Evolutionary conservation across 1,284 basidiomycete genomes (phyloP).

Genomic region (Leccinum cinnamomeum): DNA sequence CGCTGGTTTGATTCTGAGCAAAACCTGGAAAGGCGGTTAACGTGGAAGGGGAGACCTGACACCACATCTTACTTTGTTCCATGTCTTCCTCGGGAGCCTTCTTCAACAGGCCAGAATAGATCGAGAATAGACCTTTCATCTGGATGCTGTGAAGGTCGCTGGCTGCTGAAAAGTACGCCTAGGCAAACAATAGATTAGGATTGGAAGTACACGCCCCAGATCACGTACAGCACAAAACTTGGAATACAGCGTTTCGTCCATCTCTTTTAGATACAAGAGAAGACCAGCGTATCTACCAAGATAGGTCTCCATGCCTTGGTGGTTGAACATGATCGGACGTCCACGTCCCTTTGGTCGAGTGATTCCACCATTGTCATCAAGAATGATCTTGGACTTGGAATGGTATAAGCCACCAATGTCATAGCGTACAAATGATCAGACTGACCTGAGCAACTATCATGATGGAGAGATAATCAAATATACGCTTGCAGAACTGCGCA

Average conservation of each 20-base stretch:
- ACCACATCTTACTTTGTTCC: slow-evolving; percentile 55
- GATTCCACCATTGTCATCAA: slow-evolving; percentile 61
- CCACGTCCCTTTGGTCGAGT: slow-evolving; percentile 42
- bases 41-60: not conserved
- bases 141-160: slow-evolving; percentile 82
- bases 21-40: slow-evolving; percentile 44
- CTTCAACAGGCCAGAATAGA: slow-evolving; percentile 63
- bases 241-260: slow-evolving; percentile 83
- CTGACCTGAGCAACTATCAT: slow-evolving; percentile 84
- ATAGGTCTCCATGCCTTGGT: slow-evolving; percentile 76
- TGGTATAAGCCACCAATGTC: slow-evolving; percentile 9
- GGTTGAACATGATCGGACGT: slow-evolving; percentile 55
- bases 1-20: slow-evolving; percentile 25
- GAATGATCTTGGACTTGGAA: slow-evolving; percentile 60
- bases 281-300: slow-evolving; percentile 88
- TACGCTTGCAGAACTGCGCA: slow-evolving; percentile 86
- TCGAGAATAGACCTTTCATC: slow-evolving; percentile 70
- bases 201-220: not conserved
- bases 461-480: slow-evolving; percentile 87
- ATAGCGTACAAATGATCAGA: slow-evolving; percentile 2
- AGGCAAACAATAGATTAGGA: slow-evolving; percentile 12
- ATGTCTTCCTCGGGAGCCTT: slow-evolving; percentile 68
- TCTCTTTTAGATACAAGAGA: slow-evolving; percentile 93
- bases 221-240: slow-evolving; percentile 81
- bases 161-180: slow-evolving; percentile 87